Evolutionary conservation across 2,329 filamentous ascomycete genomes (phyloP), one percentile per base, ranked within the genome.

Genomic region (Aspergillus persii): DNA sequence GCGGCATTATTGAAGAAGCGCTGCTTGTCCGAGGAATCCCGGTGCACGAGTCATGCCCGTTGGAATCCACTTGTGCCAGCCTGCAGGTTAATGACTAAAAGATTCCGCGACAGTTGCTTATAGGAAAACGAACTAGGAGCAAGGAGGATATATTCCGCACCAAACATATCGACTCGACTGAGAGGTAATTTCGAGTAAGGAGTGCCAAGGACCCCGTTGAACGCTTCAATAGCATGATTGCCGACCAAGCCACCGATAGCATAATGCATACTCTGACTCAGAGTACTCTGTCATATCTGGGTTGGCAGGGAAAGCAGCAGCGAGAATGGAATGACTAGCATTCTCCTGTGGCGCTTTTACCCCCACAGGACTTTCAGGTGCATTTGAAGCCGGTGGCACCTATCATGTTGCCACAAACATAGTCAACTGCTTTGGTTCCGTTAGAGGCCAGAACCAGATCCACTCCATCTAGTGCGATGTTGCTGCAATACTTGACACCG

Each of bases 311-410:
- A 41, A 41, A 12, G 15, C n/a, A 15, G 12, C 12, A n/a, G 36
- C 36, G 36, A 41, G 36, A n/a, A 15, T 41, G 6, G 30, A 31
- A 31, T 31, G 30, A 6, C 8, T 39, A 68, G 50, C 66, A 68
- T n/a, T 63, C 67, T 26, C 64, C 66, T 4, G 65, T 80, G 73
- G 69, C 75, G 79, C 62, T 67, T 3, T 53, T 57, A 2, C 62
- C 62, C 9, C 53, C 59, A 63, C 66, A 66, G 4, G 59, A 62
- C 33, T 49, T 18, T 6, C 69, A 69, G 1, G 67, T 71, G 58
- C 69, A 71, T n/a, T 68, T 56, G 56, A 63, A 71, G n/a, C 67
- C 69, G 3, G 33, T 46, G 0, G 59, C 51, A 9, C 59, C 53
- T 56, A 58, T 57, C 8, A 71, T 62, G 61, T 72, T 69, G 7